phyloP scores from a whole-genome alignment of 169 alveolate genomes.

The Theileria luwenshuni region DNA sequence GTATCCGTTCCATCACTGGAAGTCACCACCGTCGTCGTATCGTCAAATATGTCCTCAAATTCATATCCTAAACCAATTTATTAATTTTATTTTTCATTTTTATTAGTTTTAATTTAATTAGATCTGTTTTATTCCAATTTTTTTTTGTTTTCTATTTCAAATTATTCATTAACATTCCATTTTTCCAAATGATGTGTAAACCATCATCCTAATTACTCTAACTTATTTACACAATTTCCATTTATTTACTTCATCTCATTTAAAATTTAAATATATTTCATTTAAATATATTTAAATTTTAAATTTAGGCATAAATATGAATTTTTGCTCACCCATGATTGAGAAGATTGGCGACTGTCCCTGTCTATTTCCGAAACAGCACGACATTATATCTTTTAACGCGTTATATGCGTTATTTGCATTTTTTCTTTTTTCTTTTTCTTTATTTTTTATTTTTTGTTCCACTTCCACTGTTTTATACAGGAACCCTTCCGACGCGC shows the following conservation, averaged over 20 bases:
- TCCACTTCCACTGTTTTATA: conserved; percentile 19
- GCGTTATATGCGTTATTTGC: conserved; percentile 2
- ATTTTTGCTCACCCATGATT: conserved; percentile 35
- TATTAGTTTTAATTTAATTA: no score
- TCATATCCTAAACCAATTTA: conserved; percentile 43
- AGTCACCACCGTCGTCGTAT: conserved; percentile 22
- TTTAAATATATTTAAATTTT: neutral
- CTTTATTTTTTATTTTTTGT: neutral
- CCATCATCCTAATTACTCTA: no score
- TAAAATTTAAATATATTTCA: neutral
- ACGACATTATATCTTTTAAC: conserved; percentile 21
- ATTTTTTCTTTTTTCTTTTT: neutral
- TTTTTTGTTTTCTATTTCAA: no score
- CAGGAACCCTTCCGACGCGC: conserved; percentile 66
- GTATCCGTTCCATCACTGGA: conserved; percentile 8
- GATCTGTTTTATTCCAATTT: no score
- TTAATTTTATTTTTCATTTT: neutral
- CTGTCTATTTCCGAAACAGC: conserved; percentile 51
- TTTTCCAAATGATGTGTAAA: no score
- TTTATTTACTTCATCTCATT: no score
- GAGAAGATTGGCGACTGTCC: conserved; percentile 18
- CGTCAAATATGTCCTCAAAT: conserved; percentile 23
- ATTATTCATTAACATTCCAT: no score
- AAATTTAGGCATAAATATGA: neutral
- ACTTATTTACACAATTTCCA: no score